These are phyloP conservation scores for Thelonectria discophora DNA, from an alignment of 2,329 filamentous ascomycete genomes.

Conservation along the genomic window DNA sequence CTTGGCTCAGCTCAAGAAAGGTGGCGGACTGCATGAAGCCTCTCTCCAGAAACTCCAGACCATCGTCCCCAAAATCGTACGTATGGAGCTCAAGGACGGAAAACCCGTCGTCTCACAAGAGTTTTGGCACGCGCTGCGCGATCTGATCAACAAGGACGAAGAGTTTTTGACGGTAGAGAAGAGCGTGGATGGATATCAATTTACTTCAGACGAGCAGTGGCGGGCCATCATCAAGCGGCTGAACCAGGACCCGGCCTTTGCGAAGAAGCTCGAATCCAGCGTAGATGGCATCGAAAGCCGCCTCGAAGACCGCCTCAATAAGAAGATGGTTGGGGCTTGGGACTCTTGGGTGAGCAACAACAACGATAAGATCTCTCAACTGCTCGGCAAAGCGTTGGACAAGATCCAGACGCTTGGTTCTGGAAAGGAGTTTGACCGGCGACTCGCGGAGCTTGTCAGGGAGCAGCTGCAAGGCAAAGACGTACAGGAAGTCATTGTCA, in stretches of 20 bases:
- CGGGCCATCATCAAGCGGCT: slow-evolving; percentile 55
- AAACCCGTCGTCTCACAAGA: slow-evolving; percentile 63
- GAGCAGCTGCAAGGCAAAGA: slow-evolving; percentile 47
- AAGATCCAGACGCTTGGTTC: slow-evolving; percentile 49
- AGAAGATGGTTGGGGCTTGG: slow-evolving; percentile 55
- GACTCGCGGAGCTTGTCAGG: slow-evolving; percentile 49
- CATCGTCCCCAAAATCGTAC: slow-evolving; percentile 65
- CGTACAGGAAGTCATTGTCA: slow-evolving; percentile 52
- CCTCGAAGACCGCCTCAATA: slow-evolving; percentile 41
- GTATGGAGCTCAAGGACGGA: slow-evolving; percentile 63
- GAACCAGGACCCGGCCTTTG: slow-evolving; percentile 46
- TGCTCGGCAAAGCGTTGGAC: slow-evolving; percentile 45
- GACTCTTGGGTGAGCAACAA: slow-evolving; percentile 63
- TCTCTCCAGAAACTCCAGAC: slow-evolving; percentile 55
- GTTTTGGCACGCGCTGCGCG: slow-evolving; percentile 72
- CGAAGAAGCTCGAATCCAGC: slow-evolving; percentile 39
- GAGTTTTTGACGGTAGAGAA: slow-evolving; percentile 58
- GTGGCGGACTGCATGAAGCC: slow-evolving; percentile 47
- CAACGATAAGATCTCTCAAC: slow-evolving; percentile 48
- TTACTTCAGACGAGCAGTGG: slow-evolving; percentile 59
- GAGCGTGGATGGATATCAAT: slow-evolving; percentile 47
- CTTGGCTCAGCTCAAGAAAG: slow-evolving; percentile 43
- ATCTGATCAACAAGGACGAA: slow-evolving; percentile 60
- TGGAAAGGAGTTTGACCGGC: slow-evolving; percentile 46
- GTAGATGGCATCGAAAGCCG: slow-evolving; percentile 41